These are phyloP conservation scores for Nematodospora anomalae DNA, from an alignment of 1,139 yeast genomes.

Conservation along the genomic window DNA sequence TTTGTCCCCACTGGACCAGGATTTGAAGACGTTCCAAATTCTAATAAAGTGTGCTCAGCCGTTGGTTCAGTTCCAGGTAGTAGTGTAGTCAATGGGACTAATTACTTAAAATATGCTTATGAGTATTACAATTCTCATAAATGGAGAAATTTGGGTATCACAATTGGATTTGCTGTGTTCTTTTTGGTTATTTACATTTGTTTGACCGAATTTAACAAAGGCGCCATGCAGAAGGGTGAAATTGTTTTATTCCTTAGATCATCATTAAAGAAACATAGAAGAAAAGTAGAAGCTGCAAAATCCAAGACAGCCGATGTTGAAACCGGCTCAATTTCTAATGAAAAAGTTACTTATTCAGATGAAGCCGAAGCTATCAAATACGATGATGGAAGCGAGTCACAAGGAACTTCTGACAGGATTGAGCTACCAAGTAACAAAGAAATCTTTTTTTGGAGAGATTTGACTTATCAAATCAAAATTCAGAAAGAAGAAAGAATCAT, in stretches of 20 bases:
- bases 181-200: constrained; percentile 57
- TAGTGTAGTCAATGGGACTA: constrained; percentile 55
- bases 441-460: constrained; percentile 78
- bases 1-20: constrained; percentile 46
- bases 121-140: constrained; percentile 57
- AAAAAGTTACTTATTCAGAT: constrained; percentile 10
- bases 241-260: constrained; percentile 56
- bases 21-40: constrained; percentile 27
- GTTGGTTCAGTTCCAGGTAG: constrained; percentile 67
- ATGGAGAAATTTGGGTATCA: constrained; percentile 86
- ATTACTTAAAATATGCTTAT: constrained; percentile 48
- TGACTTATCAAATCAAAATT: constrained; percentile 70
- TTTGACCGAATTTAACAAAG: constrained; percentile 67
- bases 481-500: constrained; percentile 64
- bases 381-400: constrained; percentile 12
- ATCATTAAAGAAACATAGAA: constrained; percentile 41
- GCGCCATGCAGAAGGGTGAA: constrained; percentile 86
- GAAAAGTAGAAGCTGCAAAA: constrained; percentile 2
- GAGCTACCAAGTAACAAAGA: constrained; percentile 25
- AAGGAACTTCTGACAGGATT: constrained; percentile 1
- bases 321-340: constrained; percentile 15
- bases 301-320: constrained; percentile 5
- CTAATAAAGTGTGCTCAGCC: constrained; percentile 54
- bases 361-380: constrained; percentile 7
- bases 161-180: constrained; percentile 54